Percentiles rank a stretch among this genome's conserved stretches.
These are phyloP conservation scores for Scedosporium aurantiacum DNA, from an alignment of 2,329 filamentous ascomycete genomes.

Conservation along the genomic window DNA sequence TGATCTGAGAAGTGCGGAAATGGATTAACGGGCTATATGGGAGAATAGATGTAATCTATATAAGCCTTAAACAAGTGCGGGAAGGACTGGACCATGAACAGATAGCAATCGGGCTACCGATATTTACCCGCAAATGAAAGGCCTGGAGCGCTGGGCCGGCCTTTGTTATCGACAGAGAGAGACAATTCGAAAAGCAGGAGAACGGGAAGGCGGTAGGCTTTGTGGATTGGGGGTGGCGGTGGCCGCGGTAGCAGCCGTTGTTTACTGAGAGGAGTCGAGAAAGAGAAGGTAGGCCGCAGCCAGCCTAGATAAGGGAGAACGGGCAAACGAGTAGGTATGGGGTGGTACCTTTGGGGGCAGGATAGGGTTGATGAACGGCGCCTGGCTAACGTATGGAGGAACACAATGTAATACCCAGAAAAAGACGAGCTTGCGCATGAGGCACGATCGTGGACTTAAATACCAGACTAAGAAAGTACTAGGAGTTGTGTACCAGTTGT, in stretches of 20 bases:
- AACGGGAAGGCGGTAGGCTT: background rate
- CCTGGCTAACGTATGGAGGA: background rate
- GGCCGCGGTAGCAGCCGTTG: background rate
- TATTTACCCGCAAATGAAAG: constrained; percentile 8
- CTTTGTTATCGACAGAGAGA: background rate
- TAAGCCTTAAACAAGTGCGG: constrained; percentile 7
- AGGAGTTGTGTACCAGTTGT: background rate
- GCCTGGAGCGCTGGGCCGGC: background rate
- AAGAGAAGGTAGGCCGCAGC: background rate
- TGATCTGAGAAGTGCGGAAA: constrained; percentile 4
- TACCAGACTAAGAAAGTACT: background rate
- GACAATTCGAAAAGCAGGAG: background rate
- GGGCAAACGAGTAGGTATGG: background rate
- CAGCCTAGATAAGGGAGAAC: background rate
- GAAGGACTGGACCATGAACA: background rate
- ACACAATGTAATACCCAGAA: background rate
- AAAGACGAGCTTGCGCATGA: background rate
- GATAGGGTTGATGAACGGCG: background rate
- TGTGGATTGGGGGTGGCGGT: background rate
- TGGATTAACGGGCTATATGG: constrained; percentile 5
- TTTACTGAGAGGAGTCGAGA: background rate
- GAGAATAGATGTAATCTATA: constrained; percentile 7
- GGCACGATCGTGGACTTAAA: constrained; percentile 5
- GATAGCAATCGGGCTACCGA: constrained; percentile 4
- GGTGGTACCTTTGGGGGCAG: background rate